Conservation (phyloP, 164 flowering plant species). For the Stephania japonica region DNA sequence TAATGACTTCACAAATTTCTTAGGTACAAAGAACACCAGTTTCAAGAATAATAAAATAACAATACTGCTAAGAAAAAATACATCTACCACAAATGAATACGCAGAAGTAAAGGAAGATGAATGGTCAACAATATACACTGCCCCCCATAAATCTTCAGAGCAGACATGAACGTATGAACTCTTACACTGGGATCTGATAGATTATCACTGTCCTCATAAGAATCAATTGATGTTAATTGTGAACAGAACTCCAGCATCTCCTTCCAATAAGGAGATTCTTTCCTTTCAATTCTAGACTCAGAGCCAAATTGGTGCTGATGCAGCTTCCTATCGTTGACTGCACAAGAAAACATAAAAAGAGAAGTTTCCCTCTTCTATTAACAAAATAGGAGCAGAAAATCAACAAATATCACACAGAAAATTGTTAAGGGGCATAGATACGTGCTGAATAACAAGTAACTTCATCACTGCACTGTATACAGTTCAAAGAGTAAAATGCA, state of each 20-base stretch:
- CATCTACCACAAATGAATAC: not conserved
- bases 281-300: constrained; percentile 17
- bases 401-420: not conserved
- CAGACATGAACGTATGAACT: not conserved
- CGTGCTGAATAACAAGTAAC: not conserved
- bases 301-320: constrained; percentile 17
- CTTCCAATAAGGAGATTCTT: constrained; percentile 43
- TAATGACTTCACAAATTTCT: not conserved
- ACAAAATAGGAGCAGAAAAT: not conserved
- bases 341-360: constrained; percentile 5
- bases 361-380: not conserved
- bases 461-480: too few relatives aligned
- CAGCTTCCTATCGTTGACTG: constrained; percentile 31
- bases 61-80: not conserved
- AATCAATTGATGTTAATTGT: constrained; percentile 21
- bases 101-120: not conserved
- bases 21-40: not conserved
- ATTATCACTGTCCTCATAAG: constrained; percentile 16
- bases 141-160: not conserved
- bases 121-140: not conserved
- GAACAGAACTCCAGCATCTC: constrained; percentile 35
- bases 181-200: constrained; percentile 28
- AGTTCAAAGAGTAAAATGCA: not conserved
- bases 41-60: not conserved
- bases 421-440: not conserved